Evolutionary conservation across 2,329 filamentous ascomycete species (phyloP), one percentile per base, ranked within the genome.

Genomic region (Dothideomycetidae sp.): DNA sequence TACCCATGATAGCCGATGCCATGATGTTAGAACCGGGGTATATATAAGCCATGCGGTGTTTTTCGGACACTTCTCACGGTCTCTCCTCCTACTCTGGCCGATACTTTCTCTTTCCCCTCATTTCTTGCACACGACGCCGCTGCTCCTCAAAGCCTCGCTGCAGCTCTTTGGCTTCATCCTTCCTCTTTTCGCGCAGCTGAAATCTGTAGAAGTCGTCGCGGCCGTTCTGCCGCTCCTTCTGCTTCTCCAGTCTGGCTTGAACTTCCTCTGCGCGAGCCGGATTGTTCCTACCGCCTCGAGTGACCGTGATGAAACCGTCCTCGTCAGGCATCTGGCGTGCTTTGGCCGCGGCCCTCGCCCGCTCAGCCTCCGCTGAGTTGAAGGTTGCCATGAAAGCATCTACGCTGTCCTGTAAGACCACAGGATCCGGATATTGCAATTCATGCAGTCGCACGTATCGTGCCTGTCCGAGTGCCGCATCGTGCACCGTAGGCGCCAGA

Each of bases 261-360:
- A 76, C 73, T 49, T 81, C 84, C 48, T 78, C 78, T 44, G 75
- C 69, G 38, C 77, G 71, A 2, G 81, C 85, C 1, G 82, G 76
- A n/a, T 78, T 80, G 5, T 68, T 68, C 42, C 70, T 68, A 28
- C 81, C 81, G 16, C 85, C 85, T 38, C 81, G 71, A 1, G 78
- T 81, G 15, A 98, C 90, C 3, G 86, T 96, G 33, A 96, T 71
- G 55, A 98, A 98, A 2, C 90, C 90, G 57, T 98, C 90, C 52
- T 84, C 86, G 56, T 98, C 90, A 0, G 88, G 84, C 50, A 84
- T 77, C 48, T 80, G 78, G 43, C 82, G 75, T 43, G 78, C 63
- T 39, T 71, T 53, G 61, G 79, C 53, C 65, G 68, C 61, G 63
- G 76, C 46, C 52, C 69, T 48, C 66, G 77, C 58, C 66, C 78